Base-by-base conservation (phyloP, 306 rosid genomes). In the Cicer bijugum region DNA sequence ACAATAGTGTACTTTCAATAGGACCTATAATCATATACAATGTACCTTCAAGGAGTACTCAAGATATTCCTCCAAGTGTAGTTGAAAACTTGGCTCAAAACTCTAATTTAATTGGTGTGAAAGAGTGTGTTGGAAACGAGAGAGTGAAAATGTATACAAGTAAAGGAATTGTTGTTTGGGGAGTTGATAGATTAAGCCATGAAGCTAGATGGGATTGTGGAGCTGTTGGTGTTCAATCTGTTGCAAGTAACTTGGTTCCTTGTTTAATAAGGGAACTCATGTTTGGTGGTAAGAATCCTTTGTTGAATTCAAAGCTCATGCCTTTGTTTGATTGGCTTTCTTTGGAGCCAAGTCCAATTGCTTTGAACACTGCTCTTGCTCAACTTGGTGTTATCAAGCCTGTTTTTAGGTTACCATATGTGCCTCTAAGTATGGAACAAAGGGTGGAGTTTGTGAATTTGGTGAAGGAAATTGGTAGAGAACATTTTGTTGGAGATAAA, bases 331-430 rank as follows among this genome's bases (percentile, higher is more conserved):
- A 85, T 14, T 88, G 97, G 94, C 88, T 91, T 45, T 85, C 69
- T 46, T 44, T 65, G 0, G 97, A 88, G 82, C 92, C 90, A 47
- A 82, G 75, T 50, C 94, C 92, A 37, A 82, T 90, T 37, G 83
- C 85, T 61, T 20, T 90, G 58, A 88, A 83, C 80, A 86, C 89
- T 0, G 91, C 87, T 9, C 91, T 90, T 55, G 90, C 91, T 58
- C 95, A 91, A 81, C 95, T 89, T 14, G 92, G 97, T 44, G 89
- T 86, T 8, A 84, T 85, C 60, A 89, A 90, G 78, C 97, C 93
- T 2, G 88, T 91, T 59, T 91, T 91, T 78, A 79, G 97, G 90
- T 81, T 92, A 28, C 97, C 97, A 7, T 78, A 85, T 82, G 89
- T 92, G 44, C 97, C 97, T 64, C 86, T 88, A 37, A 84, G 79